phyloP scores from a whole-genome alignment of 768 basidiomycete genomes.

The Lentinula aciculospora region DNA sequence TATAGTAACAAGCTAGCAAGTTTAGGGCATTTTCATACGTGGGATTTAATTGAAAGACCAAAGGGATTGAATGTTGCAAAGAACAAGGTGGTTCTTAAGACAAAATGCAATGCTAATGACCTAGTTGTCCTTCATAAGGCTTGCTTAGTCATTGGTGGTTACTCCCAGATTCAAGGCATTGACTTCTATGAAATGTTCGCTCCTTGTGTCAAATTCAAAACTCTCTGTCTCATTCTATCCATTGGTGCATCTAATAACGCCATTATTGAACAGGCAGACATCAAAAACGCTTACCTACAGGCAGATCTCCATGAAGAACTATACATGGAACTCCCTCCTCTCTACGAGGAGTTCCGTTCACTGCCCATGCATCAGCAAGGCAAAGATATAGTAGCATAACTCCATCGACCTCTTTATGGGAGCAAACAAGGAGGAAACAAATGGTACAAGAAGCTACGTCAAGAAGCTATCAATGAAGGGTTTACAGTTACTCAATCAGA shows the following conservation, averaged over 20 bases:
- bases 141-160: conserved; percentile 20
- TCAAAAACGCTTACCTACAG: conserved; percentile 21
- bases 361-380: background rate
- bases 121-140: conserved; percentile 16
- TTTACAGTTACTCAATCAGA: conserved; percentile 12
- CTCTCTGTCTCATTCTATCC: conserved; percentile 16
- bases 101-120: conserved; percentile 17
- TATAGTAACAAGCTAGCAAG: conserved; percentile 4
- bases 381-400: conserved; percentile 11
- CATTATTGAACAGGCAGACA: conserved; percentile 14
- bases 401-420: conserved; percentile 27
- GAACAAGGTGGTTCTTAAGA: conserved; percentile 5
- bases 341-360: conserved; percentile 9
- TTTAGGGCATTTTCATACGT: conserved; percentile 14
- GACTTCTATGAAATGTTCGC: conserved; percentile 28
- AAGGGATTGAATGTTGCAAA: conserved; percentile 17
- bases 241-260: conserved; percentile 11
- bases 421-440: conserved; percentile 26
- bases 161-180: conserved; percentile 22
- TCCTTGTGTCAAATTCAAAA: conserved; percentile 16
- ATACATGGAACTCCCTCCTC: conserved; percentile 20
- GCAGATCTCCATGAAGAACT: conserved; percentile 20
- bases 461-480: conserved; percentile 5
- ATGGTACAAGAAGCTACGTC: conserved; percentile 18
- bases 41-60: conserved; percentile 17